These are phyloP conservation scores for Boletus rufocinnamomeus DNA, from an alignment of 768 basidiomycete genomes.

Conservation along the genomic window DNA sequence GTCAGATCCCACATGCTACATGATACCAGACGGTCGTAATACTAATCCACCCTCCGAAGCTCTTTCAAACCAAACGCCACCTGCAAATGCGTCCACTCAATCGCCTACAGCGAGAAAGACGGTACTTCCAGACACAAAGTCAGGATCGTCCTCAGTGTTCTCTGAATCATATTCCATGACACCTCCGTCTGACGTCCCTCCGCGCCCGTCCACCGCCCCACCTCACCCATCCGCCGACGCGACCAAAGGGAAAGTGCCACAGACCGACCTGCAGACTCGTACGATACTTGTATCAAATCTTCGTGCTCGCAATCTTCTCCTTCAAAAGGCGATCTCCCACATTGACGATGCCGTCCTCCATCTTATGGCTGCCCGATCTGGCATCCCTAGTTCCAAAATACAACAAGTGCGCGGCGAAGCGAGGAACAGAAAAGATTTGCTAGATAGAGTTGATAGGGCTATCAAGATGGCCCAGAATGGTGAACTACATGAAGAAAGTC, in stretches of 20 bases:
- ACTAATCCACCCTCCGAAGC: constrained; percentile 12
- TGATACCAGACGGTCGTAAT: constrained; percentile 26
- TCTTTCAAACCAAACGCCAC: constrained; percentile 16
- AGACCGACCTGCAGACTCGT: constrained; percentile 15
- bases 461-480: constrained; percentile 32
- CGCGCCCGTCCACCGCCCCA: constrained; percentile 32
- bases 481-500: constrained; percentile 13
- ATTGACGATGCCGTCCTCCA: constrained; percentile 35
- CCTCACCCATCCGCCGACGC: constrained; percentile 23
- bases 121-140: constrained; percentile 6
- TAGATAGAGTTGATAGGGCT: constrained; percentile 32
- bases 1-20: constrained; percentile 31
- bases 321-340: constrained; percentile 35
- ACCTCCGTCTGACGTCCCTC: constrained; percentile 17
- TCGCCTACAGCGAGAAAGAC: constrained; percentile 14
- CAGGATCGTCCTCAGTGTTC: constrained; percentile 5
- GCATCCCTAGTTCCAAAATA: constrained; percentile 33
- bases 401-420: constrained; percentile 34
- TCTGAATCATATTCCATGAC: constrained; percentile 15
- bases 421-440: constrained; percentile 34
- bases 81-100: constrained; percentile 21
- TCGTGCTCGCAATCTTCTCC: constrained; percentile 33
- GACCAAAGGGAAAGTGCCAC: constrained; percentile 14
- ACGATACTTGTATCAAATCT: constrained; percentile 30
- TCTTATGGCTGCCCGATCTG: constrained; percentile 35